Percentiles rank a stretch among this genome's conserved stretches.
Evolutionary conservation across 2,329 filamentous ascomycete genomes (phyloP).

Genomic region (Grosmannia serpens): DNA sequence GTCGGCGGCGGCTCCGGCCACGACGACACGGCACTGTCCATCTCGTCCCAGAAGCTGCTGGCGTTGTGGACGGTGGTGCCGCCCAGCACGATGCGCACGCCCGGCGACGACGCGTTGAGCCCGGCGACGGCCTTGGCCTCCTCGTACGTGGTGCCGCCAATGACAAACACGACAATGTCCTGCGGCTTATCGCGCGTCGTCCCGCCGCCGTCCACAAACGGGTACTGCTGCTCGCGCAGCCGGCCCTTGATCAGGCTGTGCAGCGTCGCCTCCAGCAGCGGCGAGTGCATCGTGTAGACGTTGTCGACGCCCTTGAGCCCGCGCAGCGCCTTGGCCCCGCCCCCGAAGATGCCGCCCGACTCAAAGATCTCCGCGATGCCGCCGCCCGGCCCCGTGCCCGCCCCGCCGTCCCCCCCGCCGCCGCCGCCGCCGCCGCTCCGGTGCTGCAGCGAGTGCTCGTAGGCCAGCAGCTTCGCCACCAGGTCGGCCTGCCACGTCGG

Average conservation of each 20-base stretch:
- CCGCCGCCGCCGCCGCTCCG: constrained; percentile 60
- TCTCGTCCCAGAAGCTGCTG: constrained; percentile 76
- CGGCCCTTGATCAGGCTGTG: constrained; percentile 91
- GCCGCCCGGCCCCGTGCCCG: constrained; percentile 55
- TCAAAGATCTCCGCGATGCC: constrained; percentile 91
- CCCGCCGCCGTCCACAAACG: constrained; percentile 67
- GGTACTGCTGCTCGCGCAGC: constrained; percentile 76
- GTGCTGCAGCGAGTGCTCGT: constrained; percentile 81
- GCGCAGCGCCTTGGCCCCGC: constrained; percentile 67
- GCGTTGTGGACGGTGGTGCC: constrained; percentile 86
- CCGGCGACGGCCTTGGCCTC: constrained; percentile 95
- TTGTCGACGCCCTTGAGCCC: constrained; percentile 97
- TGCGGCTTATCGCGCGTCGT: constrained; percentile 91
- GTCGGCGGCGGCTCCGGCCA: constrained; percentile 61
- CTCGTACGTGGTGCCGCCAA: constrained; percentile 90
- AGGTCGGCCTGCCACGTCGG: constrained; percentile 64
- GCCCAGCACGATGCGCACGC: constrained; percentile 78
- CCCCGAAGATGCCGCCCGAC: constrained; percentile 79
- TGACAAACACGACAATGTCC: constrained; percentile 88
- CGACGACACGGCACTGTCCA: constrained; percentile 73
- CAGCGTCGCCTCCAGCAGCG: constrained; percentile 72
- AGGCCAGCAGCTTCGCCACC: constrained; percentile 70
- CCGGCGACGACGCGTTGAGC: constrained; percentile 82
- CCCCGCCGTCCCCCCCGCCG: constrained; percentile 52
- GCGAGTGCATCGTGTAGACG: constrained; percentile 95